Base-by-base conservation (phyloP, 177 flowering plant species). In the Tripterygium wilfordii region DNA sequence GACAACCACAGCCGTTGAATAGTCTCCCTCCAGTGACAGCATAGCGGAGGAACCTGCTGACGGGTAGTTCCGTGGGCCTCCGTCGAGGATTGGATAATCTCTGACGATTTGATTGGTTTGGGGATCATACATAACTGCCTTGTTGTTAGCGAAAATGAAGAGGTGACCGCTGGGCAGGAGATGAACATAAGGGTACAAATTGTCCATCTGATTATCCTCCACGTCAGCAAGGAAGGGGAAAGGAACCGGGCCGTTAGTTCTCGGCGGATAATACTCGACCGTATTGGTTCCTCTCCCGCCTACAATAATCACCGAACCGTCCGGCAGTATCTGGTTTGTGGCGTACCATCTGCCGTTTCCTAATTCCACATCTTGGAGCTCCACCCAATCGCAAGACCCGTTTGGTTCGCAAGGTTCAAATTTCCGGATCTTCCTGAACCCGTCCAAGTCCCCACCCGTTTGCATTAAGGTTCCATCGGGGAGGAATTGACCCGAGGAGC, bases 401-500 rank as follows among this genome's bases (percentile, higher is more conserved):
- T 39, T 31, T 14, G 69, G 14, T 8, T 63, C 63, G 35, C 98
- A 91, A 0, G 98, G 94, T 0, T 19, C 23, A 62, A 88, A 85
- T 29, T 65, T 82, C 0, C 96, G 66, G 57, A 91, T 60, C 54
- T 77, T 83, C 14, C 33, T 56, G 6, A 55, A 32, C 5, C 96
- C 98, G 49, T 81, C 87, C 1, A 71, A 25, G 48, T 67, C 82
- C 18, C 98, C 98, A 5, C 98, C 96, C 21, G 96, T 88, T 20
- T 91, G 96, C 5, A 88, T 36, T 29, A 91, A 77, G 0, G 83
- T 73, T 14, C 98, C 95, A 64, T 88, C 88, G 23, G 94, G 82
- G 56, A 88, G 80, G 53, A 88, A 78, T 54, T 78, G 87, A 4
- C 96, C 98, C 49, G 98, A 88, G 5, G 95, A 88, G 79, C 98